Conservation (phyloP, 1,284 basidiomycete genomes). For the Microbotryum violaceum region DNA sequence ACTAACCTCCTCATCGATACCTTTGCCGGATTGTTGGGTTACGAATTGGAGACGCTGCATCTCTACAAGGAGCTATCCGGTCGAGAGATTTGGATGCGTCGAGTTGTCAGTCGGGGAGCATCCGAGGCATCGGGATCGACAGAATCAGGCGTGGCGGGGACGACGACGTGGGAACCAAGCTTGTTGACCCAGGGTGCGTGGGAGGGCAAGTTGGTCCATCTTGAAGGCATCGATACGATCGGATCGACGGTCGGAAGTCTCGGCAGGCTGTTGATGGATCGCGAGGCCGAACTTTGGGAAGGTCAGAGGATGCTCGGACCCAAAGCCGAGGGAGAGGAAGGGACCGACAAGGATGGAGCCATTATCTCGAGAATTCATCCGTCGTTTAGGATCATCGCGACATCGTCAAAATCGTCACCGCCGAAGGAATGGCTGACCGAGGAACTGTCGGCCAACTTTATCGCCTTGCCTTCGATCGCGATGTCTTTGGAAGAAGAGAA, state of each 20-base stretch:
- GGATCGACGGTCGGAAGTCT: conserved; percentile 39
- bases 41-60: conserved; percentile 40
- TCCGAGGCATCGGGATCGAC: not conserved
- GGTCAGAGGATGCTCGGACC: conserved; percentile 19
- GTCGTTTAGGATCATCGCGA: conserved; percentile 40
- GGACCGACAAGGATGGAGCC: not conserved
- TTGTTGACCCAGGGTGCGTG: conserved; percentile 37
- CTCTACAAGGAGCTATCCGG: conserved; percentile 42
- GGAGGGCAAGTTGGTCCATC: conserved; percentile 39
- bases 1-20: conserved; percentile 39
- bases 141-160: conserved; percentile 4
- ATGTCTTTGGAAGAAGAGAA: conserved; percentile 41
- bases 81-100: conserved; percentile 39
- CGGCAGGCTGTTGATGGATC: conserved; percentile 21
- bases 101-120: conserved; percentile 12
- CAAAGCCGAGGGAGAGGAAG: not conserved
- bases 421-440: conserved; percentile 41
- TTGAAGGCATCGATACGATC: conserved; percentile 42
- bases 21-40: conserved; percentile 40
- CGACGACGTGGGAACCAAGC: conserved; percentile 33
- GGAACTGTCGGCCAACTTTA: conserved; percentile 38
- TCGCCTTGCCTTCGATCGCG: conserved; percentile 37
- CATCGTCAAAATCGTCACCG: conserved; percentile 30
- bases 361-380: conserved; percentile 28
- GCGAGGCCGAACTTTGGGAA: conserved; percentile 25